Percentiles rank a stretch among this genome's conserved stretches.
These are phyloP conservation scores for Globisporangium barbulae DNA, from an alignment of 352 stramenopile genomes.

Conservation along the genomic window DNA sequence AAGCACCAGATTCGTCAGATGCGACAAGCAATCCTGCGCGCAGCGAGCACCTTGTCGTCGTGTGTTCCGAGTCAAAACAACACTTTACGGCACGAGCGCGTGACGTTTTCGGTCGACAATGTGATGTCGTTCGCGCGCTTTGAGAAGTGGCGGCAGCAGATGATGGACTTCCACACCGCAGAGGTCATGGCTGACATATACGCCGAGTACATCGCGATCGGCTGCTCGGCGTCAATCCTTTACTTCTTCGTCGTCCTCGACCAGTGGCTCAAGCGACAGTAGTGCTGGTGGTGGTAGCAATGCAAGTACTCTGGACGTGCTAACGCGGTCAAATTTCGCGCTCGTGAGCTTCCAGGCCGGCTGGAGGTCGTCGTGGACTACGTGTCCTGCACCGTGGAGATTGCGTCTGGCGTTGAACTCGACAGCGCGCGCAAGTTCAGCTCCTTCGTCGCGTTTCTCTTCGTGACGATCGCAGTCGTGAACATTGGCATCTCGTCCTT, in stretches of 20 bases:
- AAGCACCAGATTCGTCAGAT: slow-evolving; percentile 1
- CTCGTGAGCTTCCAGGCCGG: not conserved
- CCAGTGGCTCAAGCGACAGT: not conserved
- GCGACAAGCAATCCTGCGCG: not conserved
- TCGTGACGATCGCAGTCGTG: slow-evolving; percentile 26
- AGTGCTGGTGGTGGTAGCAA: slow-evolving; percentile 35
- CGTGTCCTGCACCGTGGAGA: slow-evolving; percentile 7
- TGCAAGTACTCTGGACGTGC: slow-evolving; percentile 20
- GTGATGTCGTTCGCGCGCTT: not conserved
- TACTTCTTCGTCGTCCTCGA: slow-evolving; percentile 31
- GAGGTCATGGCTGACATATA: slow-evolving; percentile 47
- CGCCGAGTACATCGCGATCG: slow-evolving; percentile 49
- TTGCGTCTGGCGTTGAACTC: slow-evolving; percentile 7
- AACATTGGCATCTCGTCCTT: slow-evolving; percentile 35
- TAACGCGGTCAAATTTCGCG: not conserved
- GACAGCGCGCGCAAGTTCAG: slow-evolving; percentile 20
- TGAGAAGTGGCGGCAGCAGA: slow-evolving; percentile 7
- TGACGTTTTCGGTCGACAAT: not conserved
- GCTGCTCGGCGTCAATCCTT: slow-evolving; percentile 35
- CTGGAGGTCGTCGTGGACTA: slow-evolving; percentile 13
- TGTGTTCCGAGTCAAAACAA: not conserved
- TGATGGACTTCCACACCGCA: slow-evolving; percentile 27
- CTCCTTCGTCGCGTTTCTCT: slow-evolving; percentile 29
- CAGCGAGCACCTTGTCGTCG: not conserved
- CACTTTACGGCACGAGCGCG: not conserved